Percentiles rank a stretch among this genome's conserved stretches.
These are phyloP conservation scores for Botryotinia convoluta DNA, from an alignment of 2,329 filamentous ascomycete genomes.

Conservation along the genomic window DNA sequence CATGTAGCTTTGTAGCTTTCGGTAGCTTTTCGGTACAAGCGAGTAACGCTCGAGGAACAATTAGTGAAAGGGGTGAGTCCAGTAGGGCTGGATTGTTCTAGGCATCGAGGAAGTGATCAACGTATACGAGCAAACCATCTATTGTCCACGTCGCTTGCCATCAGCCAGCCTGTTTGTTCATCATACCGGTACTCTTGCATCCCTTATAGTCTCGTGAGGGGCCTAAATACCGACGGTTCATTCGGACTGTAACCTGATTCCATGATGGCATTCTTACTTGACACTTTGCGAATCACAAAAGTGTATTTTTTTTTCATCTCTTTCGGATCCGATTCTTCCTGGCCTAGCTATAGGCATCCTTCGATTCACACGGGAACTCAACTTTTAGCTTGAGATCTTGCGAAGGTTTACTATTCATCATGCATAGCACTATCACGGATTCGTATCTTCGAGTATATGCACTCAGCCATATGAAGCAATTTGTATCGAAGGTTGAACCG, in stretches of 20 bases:
- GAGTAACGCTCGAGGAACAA: not conserved
- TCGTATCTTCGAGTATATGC: not conserved
- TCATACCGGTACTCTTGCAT: not conserved
- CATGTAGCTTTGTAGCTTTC: not conserved
- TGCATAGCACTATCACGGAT: constrained; percentile 1
- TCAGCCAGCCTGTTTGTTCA: not conserved
- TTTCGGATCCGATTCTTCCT: not conserved
- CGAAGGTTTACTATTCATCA: not conserved
- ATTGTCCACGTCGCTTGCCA: not conserved
- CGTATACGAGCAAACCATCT: not conserved
- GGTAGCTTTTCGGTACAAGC: not conserved
- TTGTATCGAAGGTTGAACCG: not conserved
- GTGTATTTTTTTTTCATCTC: not conserved
- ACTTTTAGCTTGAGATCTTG: not conserved
- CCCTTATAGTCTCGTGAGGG: not conserved
- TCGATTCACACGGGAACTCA: not conserved
- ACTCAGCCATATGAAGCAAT: not conserved
- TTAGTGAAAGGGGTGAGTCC: not conserved
- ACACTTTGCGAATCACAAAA: not conserved
- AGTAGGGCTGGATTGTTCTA: constrained; percentile 16
- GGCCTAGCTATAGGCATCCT: not conserved
- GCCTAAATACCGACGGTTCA: not conserved
- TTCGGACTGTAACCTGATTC: not conserved
- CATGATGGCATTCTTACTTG: not conserved
- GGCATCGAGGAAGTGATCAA: not conserved